Conservation (phyloP, 495 filamentous ascomycete species). For the Aspergillus coremiiformis region DNA sequence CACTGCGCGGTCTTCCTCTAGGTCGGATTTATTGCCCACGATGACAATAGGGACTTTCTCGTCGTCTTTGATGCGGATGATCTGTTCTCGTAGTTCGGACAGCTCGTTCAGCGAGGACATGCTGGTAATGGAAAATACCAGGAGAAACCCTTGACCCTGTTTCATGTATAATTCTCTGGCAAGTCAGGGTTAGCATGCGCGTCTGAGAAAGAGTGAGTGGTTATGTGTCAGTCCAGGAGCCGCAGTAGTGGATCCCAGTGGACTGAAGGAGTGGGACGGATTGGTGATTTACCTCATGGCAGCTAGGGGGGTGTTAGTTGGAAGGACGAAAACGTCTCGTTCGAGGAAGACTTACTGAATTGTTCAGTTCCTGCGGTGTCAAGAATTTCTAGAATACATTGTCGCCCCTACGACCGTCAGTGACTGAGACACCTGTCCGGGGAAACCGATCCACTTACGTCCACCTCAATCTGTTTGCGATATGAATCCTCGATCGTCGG, state of each 20-base stretch:
- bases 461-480: constrained; percentile 85
- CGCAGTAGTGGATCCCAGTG: neutral
- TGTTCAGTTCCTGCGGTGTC: constrained; percentile 98
- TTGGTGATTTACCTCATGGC: constrained; percentile 56
- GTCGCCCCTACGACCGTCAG: constrained; percentile 62
- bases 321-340: neutral
- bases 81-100: constrained; percentile 83
- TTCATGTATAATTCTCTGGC: constrained; percentile 93
- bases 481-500: constrained; percentile 99
- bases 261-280: neutral
- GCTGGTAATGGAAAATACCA: constrained; percentile 96
- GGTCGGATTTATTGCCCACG: constrained; percentile 94
- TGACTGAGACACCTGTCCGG: constrained; percentile 1
- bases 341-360: constrained; percentile 62
- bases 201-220: constrained; percentile 5
- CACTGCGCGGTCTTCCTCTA: constrained; percentile 85
- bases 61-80: constrained; percentile 95
- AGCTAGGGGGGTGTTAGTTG: constrained; percentile 40
- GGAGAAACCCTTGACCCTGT: constrained; percentile 87
- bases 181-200: neutral
- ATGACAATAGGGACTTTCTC: constrained; percentile 88
- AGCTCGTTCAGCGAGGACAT: constrained; percentile 80
- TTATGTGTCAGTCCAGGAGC: constrained; percentile 10
- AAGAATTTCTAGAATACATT: constrained; percentile 94
- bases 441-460: constrained; percentile 54